A percentile compares a stretch with the other conserved stretches of the same genome.
These are phyloP conservation scores for Gyrodon lividus DNA, from an alignment of 768 basidiomycete species.

Conservation along the genomic window DNA sequence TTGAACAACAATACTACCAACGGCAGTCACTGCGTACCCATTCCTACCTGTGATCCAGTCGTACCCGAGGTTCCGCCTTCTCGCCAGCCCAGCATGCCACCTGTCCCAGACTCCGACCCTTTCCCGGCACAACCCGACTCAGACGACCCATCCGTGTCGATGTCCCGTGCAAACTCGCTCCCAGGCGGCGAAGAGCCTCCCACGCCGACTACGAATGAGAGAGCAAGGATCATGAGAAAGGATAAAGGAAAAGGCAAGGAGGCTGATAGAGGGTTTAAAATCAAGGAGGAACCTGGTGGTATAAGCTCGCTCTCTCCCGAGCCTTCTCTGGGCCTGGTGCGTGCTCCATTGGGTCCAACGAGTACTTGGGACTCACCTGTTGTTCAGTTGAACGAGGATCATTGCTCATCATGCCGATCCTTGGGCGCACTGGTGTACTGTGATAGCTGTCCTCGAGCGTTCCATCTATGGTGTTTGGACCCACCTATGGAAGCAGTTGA, in stretches of 20 bases:
- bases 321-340: conserved; percentile 36
- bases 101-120: conserved; percentile 50
- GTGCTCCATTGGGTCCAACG: conserved; percentile 16
- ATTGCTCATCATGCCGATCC: conserved; percentile 82
- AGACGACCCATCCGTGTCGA: conserved; percentile 47
- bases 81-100: conserved; percentile 38
- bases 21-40: conserved; percentile 29
- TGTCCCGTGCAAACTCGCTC: conserved; percentile 64
- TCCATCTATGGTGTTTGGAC: conserved; percentile 95
- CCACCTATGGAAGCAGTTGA: conserved; percentile 90
- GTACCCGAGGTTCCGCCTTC: conserved; percentile 41
- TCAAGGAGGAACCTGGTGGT: conserved; percentile 46
- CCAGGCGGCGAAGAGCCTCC: conserved; percentile 30
- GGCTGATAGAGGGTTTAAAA: conserved; percentile 34
- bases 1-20: conserved; percentile 46
- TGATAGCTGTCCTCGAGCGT: conserved; percentile 94
- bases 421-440: conserved; percentile 89
- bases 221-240: conserved; percentile 29
- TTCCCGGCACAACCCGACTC: conserved; percentile 56
- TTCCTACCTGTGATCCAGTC: conserved; percentile 34
- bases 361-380: conserved; percentile 17
- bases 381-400: conserved; percentile 67
- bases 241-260: conserved; percentile 53
- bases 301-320: conserved; percentile 39
- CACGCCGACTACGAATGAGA: conserved; percentile 22